Evolutionary conservation across 345 rosid genomes (phyloP).

Genomic region (Moricandia moricandioides): DNA sequence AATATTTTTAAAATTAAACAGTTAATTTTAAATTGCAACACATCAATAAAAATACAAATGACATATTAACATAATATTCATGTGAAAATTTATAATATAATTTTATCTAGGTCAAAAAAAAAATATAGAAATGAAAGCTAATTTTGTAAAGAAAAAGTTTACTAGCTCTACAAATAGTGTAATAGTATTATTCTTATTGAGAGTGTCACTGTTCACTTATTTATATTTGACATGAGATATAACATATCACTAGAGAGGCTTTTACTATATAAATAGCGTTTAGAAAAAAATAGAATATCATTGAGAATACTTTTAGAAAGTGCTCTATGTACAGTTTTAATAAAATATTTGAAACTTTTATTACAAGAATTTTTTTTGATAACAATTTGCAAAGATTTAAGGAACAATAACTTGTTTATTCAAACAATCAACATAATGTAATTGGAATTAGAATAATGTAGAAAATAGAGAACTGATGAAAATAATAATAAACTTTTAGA

Average conservation of each 20-base stretch:
- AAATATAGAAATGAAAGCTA: background rate
- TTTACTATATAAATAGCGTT: background rate
- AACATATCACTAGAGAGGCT: no score
- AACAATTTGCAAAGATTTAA: background rate
- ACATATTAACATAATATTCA: background rate
- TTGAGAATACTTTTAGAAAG: background rate
- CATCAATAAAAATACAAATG: background rate
- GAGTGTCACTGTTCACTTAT: background rate
- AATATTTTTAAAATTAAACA: no score
- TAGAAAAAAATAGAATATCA: background rate
- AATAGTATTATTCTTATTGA: background rate
- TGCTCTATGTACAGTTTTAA: background rate
- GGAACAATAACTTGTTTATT: background rate
- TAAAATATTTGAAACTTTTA: background rate
- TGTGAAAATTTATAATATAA: no score
- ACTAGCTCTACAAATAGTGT: background rate
- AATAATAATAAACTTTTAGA: background rate
- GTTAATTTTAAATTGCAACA: background rate
- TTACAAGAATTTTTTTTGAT: background rate
- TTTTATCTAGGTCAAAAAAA: background rate
- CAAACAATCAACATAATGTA: background rate
- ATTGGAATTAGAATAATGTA: background rate
- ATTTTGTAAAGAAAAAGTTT: background rate
- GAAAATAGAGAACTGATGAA: background rate
- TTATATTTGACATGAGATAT: background rate